A percentile compares a stretch with the other conserved stretches of the same genome.
Evolutionary conservation across 2,329 filamentous ascomycete species (phyloP).

Genomic region (Elsinoe necatrix): DNA sequence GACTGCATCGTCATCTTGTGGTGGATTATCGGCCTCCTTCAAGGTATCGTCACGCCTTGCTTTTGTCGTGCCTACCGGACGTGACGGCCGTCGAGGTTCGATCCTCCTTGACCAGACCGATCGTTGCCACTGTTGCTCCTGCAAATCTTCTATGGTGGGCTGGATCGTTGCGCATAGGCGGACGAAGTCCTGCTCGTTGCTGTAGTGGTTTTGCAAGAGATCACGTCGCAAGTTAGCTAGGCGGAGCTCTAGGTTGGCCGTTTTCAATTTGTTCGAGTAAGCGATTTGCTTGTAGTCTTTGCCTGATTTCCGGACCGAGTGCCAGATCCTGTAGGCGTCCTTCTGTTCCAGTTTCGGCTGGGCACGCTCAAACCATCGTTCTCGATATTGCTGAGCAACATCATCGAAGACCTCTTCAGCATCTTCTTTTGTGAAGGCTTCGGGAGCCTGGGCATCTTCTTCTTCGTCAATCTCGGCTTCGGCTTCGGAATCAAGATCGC

Average conservation of each 20-base stretch:
- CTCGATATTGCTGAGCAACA: conserved; percentile 43
- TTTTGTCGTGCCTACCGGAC: not conserved
- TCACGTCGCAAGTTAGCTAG: conserved; percentile 49
- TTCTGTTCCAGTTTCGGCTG: conserved; percentile 47
- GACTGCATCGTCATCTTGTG: conserved; percentile 1
- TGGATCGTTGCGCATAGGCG: conserved; percentile 54
- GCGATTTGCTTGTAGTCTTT: conserved; percentile 37
- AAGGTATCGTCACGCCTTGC: not conserved
- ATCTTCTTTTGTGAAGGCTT: conserved; percentile 30
- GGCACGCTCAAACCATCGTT: conserved; percentile 52
- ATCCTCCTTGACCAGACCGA: conserved; percentile 29
- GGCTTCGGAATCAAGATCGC: conserved; percentile 29
- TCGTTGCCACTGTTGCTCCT: conserved; percentile 44
- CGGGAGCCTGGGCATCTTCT: conserved; percentile 20
- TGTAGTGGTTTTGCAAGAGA: conserved; percentile 48
- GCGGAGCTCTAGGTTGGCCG: conserved; percentile 41
- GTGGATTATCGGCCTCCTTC: not conserved
- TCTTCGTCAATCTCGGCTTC: conserved; percentile 45
- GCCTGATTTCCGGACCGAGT: conserved; percentile 40
- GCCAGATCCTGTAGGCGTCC: conserved; percentile 57
- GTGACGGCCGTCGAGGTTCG: conserved; percentile 23
- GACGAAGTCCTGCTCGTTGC: conserved; percentile 44
- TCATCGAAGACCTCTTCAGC: conserved; percentile 48
- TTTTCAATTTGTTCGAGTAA: conserved; percentile 34
- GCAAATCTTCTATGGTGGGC: conserved; percentile 53